Base-by-base conservation (phyloP, 2,329 filamentous ascomycete genomes). In the Cladosporium halotolerans region DNA sequence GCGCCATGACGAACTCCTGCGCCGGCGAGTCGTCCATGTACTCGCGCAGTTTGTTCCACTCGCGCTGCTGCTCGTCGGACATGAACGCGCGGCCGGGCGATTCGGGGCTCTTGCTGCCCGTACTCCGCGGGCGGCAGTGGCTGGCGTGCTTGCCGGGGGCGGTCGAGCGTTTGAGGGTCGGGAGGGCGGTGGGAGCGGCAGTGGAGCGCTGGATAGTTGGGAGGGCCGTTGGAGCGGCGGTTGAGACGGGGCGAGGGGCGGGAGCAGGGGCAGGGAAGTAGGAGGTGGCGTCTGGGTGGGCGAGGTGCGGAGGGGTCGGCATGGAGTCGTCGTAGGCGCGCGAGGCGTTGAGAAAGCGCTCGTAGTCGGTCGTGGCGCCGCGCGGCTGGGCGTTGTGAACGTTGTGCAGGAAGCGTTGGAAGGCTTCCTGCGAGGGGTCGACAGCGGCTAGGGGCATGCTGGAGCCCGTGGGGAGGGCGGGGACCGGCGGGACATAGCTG, bases 391-490 rank as follows among this genome's bases (percentile, higher is more conserved):
- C 32, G 13, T 43, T 51, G 48, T 51, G 48, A 31, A 23, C 28
- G 18, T 51, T 51, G 40, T 51, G 32, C 13, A 51, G 48, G 48
- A 51, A 51, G n/a, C 23, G 32, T 31, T 51, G 48, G 48, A 51
- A 51, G 18, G 48, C 48, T 1, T 18, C 39, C 28, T 51, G 40
- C 7, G 48, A 43, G 8, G 48, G 48, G 13, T 51, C 11, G 4
- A 38, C 32, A 11, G 40, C 16, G 13, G 16, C 39, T 10, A 16
- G 31, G 3, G 28, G 16, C 7, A 40, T 18, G 32, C 32, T 32
- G 34, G 16, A 13, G n/a, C 13, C 34, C 10, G 10, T 11, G 4
- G 40, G 40, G 5, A 51, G 48, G 9, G 40, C 18, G 31, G 48
- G 48, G n/a, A 51, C 33, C 2, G 48, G 48, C 9, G 48, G 48